Conservation (phyloP, 805 yeast genomes). For the Candida ovalis region DNA sequence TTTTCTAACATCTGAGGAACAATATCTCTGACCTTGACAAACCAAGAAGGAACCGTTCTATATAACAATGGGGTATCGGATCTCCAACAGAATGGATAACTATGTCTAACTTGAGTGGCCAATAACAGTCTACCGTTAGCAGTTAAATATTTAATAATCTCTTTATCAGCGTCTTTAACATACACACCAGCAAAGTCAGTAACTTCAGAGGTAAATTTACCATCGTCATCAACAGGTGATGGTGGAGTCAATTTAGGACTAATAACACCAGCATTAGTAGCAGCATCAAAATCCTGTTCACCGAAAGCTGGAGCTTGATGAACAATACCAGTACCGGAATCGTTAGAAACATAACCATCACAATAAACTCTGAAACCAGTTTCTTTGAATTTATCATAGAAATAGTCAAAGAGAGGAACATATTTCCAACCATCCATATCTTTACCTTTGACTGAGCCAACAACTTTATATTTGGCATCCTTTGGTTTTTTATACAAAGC, state of each 20-base stretch:
- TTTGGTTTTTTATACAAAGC: constrained; percentile 93
- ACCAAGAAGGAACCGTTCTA: constrained; percentile 98
- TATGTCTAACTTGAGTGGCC: constrained; percentile 83
- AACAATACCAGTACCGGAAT: constrained; percentile 98
- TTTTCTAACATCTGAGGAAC: constrained; percentile 86
- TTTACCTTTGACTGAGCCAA: constrained; percentile 75
- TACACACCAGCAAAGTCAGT: constrained; percentile 74
- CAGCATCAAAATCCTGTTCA: constrained; percentile 93
- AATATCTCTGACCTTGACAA: constrained; percentile 82
- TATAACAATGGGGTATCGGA: constrained; percentile 96
- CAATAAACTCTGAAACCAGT: constrained; percentile 78
- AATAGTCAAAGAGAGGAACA: constrained; percentile 80
- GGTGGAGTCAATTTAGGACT: constrained; percentile 71
- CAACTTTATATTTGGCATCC: constrained; percentile 78
- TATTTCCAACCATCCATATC: constrained; percentile 78
- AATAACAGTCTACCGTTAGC: constrained; percentile 70
- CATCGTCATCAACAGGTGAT: constrained; percentile 91
- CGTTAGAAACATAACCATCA: constrained; percentile 83
- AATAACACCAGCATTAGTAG: constrained; percentile 72
- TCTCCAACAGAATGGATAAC: constrained; percentile 99
- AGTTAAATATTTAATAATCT: constrained; percentile 80
- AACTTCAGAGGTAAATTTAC: constrained; percentile 76
- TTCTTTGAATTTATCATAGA: constrained; percentile 68
- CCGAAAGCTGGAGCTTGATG: constrained; percentile 99
- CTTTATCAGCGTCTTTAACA: constrained; percentile 94